These are phyloP conservation scores for Schwanniomyces sp. DNA, from an alignment of 805 yeast species.

Conservation along the genomic window DNA sequence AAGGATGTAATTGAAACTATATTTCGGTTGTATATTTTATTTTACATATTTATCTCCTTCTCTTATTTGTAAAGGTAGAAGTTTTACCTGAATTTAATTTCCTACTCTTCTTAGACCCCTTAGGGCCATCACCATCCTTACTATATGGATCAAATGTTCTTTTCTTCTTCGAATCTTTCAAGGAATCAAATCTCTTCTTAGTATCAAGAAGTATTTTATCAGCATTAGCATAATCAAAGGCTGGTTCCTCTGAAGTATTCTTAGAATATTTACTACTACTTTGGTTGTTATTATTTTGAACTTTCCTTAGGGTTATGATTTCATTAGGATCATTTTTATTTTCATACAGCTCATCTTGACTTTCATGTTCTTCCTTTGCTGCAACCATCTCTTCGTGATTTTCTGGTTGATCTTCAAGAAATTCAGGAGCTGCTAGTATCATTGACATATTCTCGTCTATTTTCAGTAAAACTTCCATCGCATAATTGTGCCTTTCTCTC, in stretches of 20 bases:
- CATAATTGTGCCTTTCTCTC: slow-evolving; percentile 10
- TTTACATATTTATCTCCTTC: slow-evolving; percentile 1
- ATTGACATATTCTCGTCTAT: slow-evolving; percentile 8
- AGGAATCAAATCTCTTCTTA: slow-evolving; percentile 8
- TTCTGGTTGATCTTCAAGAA: slow-evolving; percentile 1
- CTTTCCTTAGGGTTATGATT: slow-evolving; percentile 39
- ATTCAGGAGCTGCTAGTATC: neutral
- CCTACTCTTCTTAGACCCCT: slow-evolving; percentile 49
- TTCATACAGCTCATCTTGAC: neutral
- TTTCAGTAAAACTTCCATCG: slow-evolving; percentile 12
- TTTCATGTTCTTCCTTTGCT: slow-evolving; percentile 4
- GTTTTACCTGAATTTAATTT: slow-evolving; percentile 35
- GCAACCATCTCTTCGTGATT: neutral
- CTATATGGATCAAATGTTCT: slow-evolving; percentile 61
- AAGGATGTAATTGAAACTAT: neutral
- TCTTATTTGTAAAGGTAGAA: slow-evolving; percentile 24
- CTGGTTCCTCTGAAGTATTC: slow-evolving; percentile 14
- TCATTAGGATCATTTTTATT: slow-evolving; percentile 30
- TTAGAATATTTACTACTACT: slow-evolving; percentile 6
- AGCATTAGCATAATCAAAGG: slow-evolving; percentile 46
- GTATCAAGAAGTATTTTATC: slow-evolving; percentile 38
- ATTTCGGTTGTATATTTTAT: neutral
- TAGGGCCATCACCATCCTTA: slow-evolving; percentile 50
- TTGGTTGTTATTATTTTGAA: slow-evolving; percentile 9
- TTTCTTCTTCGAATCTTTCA: slow-evolving; percentile 31